phyloP scores from a whole-genome alignment of 2,329 filamentous ascomycete genomes.

The Penicillium brasilianum region DNA sequence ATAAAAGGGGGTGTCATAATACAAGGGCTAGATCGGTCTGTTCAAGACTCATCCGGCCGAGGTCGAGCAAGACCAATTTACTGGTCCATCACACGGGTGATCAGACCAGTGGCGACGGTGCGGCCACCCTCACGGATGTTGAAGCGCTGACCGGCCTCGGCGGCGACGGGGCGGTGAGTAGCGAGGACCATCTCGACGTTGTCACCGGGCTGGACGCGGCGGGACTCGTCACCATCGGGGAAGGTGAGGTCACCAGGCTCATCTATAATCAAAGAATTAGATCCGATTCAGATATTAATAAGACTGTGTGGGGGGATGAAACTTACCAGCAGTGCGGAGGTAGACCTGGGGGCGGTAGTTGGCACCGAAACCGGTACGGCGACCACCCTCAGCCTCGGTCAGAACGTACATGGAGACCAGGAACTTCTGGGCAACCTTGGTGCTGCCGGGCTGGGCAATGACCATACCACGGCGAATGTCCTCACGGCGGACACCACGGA shows the following conservation, averaged over 20 bases:
- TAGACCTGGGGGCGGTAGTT: conserved; percentile 98
- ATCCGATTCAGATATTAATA: neutral
- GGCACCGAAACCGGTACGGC: conserved; percentile 91
- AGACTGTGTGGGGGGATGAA: conserved; percentile 8
- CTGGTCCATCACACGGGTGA: conserved; percentile 71
- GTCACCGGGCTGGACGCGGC: conserved; percentile 97
- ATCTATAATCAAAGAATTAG: conserved; percentile 37
- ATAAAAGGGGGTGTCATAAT: conserved; percentile 36
- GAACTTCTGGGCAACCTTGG: conserved; percentile 90
- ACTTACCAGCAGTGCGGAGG: conserved; percentile 79
- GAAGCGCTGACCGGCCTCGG: conserved; percentile 93
- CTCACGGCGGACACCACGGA: conserved; percentile 95
- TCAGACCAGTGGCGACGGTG: conserved; percentile 81
- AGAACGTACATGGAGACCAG: conserved; percentile 95
- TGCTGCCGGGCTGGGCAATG: conserved; percentile 77
- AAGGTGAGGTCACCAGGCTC: conserved; percentile 78
- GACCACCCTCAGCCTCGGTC: conserved; percentile 96
- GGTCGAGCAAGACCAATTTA: conserved; percentile 29
- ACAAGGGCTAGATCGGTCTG: conserved; percentile 33
- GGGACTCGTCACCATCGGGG: conserved; percentile 78
- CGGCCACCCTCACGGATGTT: conserved; percentile 97
- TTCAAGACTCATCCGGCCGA: conserved; percentile 7
- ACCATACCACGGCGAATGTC: conserved; percentile 96
- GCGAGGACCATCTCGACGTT: conserved; percentile 96
- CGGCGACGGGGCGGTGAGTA: conserved; percentile 81